Evolutionary conservation across 2,329 filamentous ascomycete genomes (phyloP).

Genomic region (Calonectria pteridis): DNA sequence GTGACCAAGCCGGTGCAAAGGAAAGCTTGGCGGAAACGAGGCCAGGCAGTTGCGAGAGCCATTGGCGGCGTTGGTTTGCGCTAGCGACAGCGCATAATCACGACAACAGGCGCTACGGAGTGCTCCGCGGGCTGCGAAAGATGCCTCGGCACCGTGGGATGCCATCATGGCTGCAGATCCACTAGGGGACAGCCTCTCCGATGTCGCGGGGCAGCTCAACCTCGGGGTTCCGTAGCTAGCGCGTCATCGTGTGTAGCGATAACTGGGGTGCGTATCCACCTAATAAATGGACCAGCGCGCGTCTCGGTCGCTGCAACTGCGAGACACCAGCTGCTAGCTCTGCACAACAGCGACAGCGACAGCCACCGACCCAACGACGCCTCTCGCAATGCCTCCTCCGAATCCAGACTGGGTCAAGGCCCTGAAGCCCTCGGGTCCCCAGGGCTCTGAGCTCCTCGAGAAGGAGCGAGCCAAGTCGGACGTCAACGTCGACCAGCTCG

Average conservation of each 20-base stretch:
- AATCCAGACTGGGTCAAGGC: slow-evolving; percentile 51
- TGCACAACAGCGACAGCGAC: not conserved
- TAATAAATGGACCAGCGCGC: not conserved
- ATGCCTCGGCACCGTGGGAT: not conserved
- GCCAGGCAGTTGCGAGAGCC: not conserved
- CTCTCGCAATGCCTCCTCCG: slow-evolving; percentile 40
- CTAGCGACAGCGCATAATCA: not conserved
- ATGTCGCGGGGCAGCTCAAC: not conserved
- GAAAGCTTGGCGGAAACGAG: not conserved
- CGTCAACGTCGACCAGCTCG: slow-evolving; percentile 75
- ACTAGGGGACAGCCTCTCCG: not conserved
- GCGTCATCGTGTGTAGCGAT: not conserved
- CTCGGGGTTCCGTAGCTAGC: not conserved
- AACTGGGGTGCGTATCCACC: not conserved
- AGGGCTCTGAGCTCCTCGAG: slow-evolving; percentile 77
- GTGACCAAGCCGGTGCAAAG: not conserved
- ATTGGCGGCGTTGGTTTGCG: not conserved
- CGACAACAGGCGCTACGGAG: not conserved
- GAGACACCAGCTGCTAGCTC: not conserved
- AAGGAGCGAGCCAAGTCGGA: slow-evolving; percentile 76
- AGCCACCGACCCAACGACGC: not conserved
- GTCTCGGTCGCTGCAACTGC: not conserved
- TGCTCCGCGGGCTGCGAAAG: not conserved
- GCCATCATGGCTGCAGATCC: not conserved
- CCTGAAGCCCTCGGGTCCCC: slow-evolving; percentile 65